These are phyloP conservation scores for Phyllosticta ampelicida DNA, from an alignment of 2,329 filamentous ascomycete species.

Conservation along the genomic window DNA sequence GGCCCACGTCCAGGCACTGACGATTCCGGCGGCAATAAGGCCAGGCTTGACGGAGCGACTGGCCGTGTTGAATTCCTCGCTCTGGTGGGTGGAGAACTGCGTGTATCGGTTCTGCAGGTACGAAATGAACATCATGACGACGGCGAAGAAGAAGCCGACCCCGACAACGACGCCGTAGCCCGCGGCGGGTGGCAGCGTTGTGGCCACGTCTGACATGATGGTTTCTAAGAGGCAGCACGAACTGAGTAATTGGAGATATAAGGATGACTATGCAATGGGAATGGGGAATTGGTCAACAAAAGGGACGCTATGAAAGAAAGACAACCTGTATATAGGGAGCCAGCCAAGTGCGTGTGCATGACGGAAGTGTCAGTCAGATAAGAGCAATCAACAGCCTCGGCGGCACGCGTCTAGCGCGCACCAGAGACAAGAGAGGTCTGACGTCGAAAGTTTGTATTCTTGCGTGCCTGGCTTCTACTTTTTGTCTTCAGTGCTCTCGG, in stretches of 20 bases:
- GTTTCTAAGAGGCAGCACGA: background rate
- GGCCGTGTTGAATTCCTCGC: constrained; percentile 47
- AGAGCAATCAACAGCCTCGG: too few relatives aligned
- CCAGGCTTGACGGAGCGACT: constrained; percentile 42
- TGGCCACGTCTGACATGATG: background rate
- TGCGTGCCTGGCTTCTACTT: too few relatives aligned
- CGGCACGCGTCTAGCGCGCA: too few relatives aligned
- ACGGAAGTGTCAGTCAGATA: too few relatives aligned
- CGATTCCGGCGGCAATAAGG: constrained; percentile 42
- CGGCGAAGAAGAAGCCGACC: constrained; percentile 24
- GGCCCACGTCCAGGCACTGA: constrained; percentile 20
- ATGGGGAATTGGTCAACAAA: background rate
- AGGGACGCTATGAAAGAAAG: background rate
- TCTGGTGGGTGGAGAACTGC: constrained; percentile 31
- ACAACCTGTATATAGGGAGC: background rate
- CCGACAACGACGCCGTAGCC: constrained; percentile 26
- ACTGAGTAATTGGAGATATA: background rate
- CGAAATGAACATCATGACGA: constrained; percentile 24
- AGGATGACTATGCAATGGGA: background rate
- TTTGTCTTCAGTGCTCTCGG: too few relatives aligned
- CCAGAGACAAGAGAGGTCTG: too few relatives aligned
- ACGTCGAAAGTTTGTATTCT: too few relatives aligned
- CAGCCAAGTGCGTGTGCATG: too few relatives aligned
- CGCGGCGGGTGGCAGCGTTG: background rate
- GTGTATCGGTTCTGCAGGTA: constrained; percentile 27